phyloP scores from a whole-genome alignment of 2,329 filamentous ascomycete species.

The Neopestalotiopsis sp. region DNA sequence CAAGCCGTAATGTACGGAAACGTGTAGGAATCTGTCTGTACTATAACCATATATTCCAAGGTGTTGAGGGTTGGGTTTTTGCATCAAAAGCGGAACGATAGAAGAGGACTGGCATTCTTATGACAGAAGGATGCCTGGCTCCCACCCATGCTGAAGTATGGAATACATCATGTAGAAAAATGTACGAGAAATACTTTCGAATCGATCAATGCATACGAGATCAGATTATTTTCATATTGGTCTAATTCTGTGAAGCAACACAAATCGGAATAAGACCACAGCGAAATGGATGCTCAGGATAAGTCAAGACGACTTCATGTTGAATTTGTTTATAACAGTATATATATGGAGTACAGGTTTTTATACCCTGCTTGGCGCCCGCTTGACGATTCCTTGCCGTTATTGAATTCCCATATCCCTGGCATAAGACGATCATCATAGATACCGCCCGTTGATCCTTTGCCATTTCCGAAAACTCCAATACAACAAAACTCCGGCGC shows the following conservation, averaged over 20 bases:
- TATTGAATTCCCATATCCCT: not conserved
- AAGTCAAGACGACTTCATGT: not conserved
- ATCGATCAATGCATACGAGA: too few species aligned
- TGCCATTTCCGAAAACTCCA: constrained; percentile 24
- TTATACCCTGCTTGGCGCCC: not conserved
- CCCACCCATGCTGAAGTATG: too few species aligned
- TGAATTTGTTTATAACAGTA: not conserved
- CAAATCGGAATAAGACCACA: too few species aligned
- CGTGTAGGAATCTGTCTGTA: not conserved
- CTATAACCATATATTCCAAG: not conserved
- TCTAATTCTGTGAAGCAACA: too few species aligned
- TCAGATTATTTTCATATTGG: too few species aligned
- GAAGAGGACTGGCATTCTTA: too few species aligned
- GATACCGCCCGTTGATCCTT: not conserved
- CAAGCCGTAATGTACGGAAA: too few species aligned
- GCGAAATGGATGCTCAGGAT: too few species aligned
- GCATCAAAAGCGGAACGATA: too few species aligned
- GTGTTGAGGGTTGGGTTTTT: too few species aligned
- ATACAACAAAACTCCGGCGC: constrained; percentile 36
- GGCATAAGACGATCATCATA: not conserved
- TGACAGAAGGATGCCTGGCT: too few species aligned
- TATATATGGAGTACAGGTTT: not conserved
- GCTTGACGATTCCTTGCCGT: not conserved
- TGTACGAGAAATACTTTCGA: not conserved
- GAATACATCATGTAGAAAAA: not conserved